Evolutionary conservation across 805 yeast species (phyloP).

Genomic region (Ogataea kodamae): DNA sequence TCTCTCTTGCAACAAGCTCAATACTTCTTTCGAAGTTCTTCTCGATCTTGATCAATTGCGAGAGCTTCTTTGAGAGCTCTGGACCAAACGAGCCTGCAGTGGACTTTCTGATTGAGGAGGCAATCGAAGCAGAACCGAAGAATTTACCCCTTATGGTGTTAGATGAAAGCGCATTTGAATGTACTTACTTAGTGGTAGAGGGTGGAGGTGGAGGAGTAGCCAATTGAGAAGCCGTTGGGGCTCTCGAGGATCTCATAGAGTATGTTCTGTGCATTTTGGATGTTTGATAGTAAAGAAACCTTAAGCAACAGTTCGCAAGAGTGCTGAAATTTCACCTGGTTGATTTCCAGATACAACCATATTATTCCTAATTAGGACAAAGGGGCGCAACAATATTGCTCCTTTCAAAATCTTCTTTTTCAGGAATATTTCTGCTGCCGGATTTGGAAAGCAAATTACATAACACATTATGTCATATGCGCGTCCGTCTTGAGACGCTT

Average conservation of each 20-base stretch:
- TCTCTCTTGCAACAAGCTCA: conserved; percentile 89
- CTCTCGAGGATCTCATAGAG: conserved; percentile 90
- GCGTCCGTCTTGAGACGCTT: conserved; percentile 10
- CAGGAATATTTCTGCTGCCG: conserved; percentile 19
- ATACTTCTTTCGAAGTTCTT: conserved; percentile 92
- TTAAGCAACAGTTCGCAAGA: conserved; percentile 18
- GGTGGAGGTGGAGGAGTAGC: conserved; percentile 93
- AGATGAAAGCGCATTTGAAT: conserved; percentile 1
- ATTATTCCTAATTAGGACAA: conserved; percentile 15
- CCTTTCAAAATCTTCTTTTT: conserved; percentile 13
- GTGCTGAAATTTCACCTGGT: conserved; percentile 14
- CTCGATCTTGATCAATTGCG: conserved; percentile 92
- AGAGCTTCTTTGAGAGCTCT: conserved; percentile 86
- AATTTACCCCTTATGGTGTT: conserved; percentile 43
- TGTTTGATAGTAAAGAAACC: conserved; percentile 4
- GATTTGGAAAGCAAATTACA: conserved; percentile 8
- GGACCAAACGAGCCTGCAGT: conserved; percentile 94
- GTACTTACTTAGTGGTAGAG: conserved; percentile 64
- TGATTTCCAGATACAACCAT: conserved; percentile 17
- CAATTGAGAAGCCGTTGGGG: conserved; percentile 95
- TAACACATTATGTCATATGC: conserved; percentile 6
- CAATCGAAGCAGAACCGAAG: conserved; percentile 71
- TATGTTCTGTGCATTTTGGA: conserved; percentile 57
- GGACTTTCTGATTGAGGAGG: conserved; percentile 68
- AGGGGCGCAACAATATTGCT: conserved; percentile 11